Percentiles rank a stretch among this genome's conserved stretches.
phyloP scores from a whole-genome alignment of 2,329 filamentous ascomycete species.

The Alternaria sp. region DNA sequence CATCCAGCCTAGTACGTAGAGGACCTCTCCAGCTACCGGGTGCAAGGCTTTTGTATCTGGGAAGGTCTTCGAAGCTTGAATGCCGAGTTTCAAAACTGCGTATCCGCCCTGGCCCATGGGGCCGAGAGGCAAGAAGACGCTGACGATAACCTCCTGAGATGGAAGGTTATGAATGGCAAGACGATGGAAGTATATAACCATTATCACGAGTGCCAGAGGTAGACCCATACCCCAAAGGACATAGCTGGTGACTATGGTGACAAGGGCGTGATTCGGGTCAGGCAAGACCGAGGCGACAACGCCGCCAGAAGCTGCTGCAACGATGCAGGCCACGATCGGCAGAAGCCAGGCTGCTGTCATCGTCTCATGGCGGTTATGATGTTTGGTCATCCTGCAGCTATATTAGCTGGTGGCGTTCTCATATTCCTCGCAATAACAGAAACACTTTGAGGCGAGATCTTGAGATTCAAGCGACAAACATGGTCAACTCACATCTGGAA shows the following conservation, averaged over 20 bases:
- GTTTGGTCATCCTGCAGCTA: conserved; percentile 37
- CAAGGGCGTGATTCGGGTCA: conserved; percentile 63
- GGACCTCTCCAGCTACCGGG: conserved; percentile 59
- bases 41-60: conserved; percentile 49
- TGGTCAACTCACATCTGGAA: conserved; percentile 36
- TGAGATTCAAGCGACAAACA: background rate
- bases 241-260: conserved; percentile 70
- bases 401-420: background rate
- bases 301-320: conserved; percentile 70
- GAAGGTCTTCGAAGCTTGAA: conserved; percentile 55
- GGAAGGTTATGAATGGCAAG: conserved; percentile 72
- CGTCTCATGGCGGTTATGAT: conserved; percentile 36
- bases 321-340: conserved; percentile 71
- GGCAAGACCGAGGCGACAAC: conserved; percentile 68
- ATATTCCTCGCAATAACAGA: too few species aligned
- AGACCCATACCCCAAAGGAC: conserved; percentile 73
- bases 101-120: conserved; percentile 73
- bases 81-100: conserved; percentile 62
- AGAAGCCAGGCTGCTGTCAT: conserved; percentile 73
- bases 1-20: conserved; percentile 67
- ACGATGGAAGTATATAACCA: conserved; percentile 76
- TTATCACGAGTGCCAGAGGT: conserved; percentile 66
- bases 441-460: background rate
- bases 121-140: conserved; percentile 72
- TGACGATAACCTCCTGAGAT: conserved; percentile 71